These are phyloP conservation scores for Debaryomycetaceae sp. DNA, from an alignment of 1,139 yeast species.

Conservation along the genomic window DNA sequence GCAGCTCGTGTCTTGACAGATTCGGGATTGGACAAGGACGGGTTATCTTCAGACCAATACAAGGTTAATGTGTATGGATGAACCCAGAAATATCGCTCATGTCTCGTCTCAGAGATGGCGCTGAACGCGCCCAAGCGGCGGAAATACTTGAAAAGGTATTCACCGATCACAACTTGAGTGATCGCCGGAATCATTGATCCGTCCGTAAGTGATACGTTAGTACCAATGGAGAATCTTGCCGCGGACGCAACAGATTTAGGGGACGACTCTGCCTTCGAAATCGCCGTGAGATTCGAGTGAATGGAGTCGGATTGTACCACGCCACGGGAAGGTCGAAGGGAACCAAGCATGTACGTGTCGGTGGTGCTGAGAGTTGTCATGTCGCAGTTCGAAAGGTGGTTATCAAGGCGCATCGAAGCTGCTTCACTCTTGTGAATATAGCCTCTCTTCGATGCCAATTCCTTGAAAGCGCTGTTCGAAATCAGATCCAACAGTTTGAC, in stretches of 20 bases:
- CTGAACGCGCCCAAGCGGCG: conserved; percentile 67
- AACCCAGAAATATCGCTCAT: conserved; percentile 91
- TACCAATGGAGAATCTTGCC: conserved; percentile 45
- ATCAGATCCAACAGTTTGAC: too few relatives aligned
- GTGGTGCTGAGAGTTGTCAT: too few relatives aligned
- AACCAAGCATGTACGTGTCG: too few relatives aligned
- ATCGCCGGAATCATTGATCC: conserved; percentile 75
- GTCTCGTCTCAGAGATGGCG: conserved; percentile 70
- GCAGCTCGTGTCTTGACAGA: conserved; percentile 64
- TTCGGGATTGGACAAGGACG: conserved; percentile 61
- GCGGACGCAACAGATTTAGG: conserved; percentile 23
- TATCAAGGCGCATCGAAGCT: too few relatives aligned
- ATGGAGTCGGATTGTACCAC: conserved; percentile 15
- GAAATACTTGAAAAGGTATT: conserved; percentile 77
- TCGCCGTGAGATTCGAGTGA: conserved; percentile 23
- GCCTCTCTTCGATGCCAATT: conserved; percentile 41
- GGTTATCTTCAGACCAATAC: conserved; percentile 82
- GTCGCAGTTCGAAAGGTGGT: too few relatives aligned
- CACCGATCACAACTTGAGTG: conserved; percentile 91
- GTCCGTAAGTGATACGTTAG: conserved; percentile 62
- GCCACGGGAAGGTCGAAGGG: not conserved
- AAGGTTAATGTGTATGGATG: conserved; percentile 88
- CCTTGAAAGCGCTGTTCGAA: not conserved
- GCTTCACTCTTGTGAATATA: conserved; percentile 18
- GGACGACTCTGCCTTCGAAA: conserved; percentile 16